Conservation (phyloP, 129 eudicot genomes). For the Helichrysum umbraculigerum region DNA sequence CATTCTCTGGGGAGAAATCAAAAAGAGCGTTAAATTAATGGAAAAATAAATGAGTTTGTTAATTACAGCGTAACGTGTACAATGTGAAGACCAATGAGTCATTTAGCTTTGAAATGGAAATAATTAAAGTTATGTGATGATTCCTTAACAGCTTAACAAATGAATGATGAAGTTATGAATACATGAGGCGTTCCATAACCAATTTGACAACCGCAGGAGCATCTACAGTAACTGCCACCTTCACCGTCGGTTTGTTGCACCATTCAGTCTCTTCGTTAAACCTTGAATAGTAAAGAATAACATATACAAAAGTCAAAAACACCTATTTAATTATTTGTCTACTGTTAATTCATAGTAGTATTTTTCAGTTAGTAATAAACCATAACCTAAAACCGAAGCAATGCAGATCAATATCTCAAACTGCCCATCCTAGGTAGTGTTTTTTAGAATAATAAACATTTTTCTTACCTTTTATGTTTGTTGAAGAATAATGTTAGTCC, state of each 20-base stretch:
- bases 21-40: too few relatives aligned
- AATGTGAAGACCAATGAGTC: background rate
- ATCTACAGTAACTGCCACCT: conserved; percentile 98
- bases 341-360: background rate
- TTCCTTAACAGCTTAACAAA: background rate
- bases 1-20: too few relatives aligned
- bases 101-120: conserved; percentile 2
- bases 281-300: conserved; percentile 42
- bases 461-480: conserved; percentile 77
- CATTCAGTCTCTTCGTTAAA: conserved; percentile 86
- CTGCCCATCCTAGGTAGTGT: conserved; percentile 6
- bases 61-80: background rate
- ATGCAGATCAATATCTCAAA: conserved; percentile 3
- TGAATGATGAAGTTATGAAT: conserved; percentile 28
- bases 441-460: background rate
- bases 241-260: conserved; percentile 79
- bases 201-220: conserved; percentile 64
- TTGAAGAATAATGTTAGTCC: conserved; percentile 83
- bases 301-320: conserved; percentile 7
- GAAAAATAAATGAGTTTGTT: too few relatives aligned
- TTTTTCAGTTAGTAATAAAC: background rate
- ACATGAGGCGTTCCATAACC: conserved; percentile 87
- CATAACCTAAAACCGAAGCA: background rate
- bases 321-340: background rate
- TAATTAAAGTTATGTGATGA: background rate